Percentiles rank a stretch among this genome's conserved stretches.
These are phyloP conservation scores for Melanopsichium pennsylvanicum DNA, from an alignment of 1,284 basidiomycete genomes.

Conservation along the genomic window DNA sequence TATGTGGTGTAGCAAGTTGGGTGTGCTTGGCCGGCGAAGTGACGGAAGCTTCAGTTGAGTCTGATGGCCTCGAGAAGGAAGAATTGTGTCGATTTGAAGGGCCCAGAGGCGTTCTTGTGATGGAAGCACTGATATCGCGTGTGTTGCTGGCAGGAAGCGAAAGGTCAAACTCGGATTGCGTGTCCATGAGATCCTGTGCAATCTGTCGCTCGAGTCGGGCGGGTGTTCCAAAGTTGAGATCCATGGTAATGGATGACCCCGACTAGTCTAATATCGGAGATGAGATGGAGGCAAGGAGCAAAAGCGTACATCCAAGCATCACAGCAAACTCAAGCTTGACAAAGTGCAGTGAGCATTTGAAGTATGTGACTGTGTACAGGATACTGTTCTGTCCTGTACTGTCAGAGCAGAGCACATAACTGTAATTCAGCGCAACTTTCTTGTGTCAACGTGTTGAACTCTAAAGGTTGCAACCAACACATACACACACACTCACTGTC, in stretches of 20 bases:
- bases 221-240: constrained; percentile 44
- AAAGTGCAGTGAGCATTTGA: neutral
- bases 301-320: no score
- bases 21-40: constrained; percentile 21
- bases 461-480: neutral
- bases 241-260: constrained; percentile 14
- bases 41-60: constrained; percentile 26
- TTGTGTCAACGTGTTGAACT: no score
- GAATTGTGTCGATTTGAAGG: constrained; percentile 35
- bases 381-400: no score
- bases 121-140: constrained; percentile 36
- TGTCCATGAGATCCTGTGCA: constrained; percentile 41
- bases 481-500: constrained; percentile 8
- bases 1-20: constrained; percentile 19
- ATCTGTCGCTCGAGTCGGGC: constrained; percentile 50
- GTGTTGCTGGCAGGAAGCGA: constrained; percentile 35
- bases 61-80: constrained; percentile 42
- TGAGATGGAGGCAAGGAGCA: neutral
- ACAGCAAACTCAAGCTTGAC: neutral
- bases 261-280: neutral
- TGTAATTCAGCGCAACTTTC: no score
- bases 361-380: no score
- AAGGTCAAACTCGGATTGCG: constrained; percentile 47
- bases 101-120: constrained; percentile 25
- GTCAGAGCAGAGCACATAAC: no score